A percentile compares a stretch with the other conserved stretches of the same genome.
Evolutionary conservation across 169 alveolate genomes (phyloP).

Genomic region (Toxoplasma gondii): DNA sequence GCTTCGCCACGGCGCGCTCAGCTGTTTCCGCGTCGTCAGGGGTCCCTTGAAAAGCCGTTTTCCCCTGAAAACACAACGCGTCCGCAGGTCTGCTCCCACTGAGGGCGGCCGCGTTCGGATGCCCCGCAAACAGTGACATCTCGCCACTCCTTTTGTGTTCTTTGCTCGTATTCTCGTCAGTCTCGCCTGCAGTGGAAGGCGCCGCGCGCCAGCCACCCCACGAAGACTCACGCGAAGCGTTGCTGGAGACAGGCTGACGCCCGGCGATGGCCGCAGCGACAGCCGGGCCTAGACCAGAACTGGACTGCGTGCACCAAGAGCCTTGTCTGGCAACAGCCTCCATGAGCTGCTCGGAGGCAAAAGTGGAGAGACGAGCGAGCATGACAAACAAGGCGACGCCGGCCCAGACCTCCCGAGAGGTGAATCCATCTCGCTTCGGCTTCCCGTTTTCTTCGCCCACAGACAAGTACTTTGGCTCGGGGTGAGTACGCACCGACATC

Average conservation of each 20-base stretch:
- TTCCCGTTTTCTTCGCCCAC: too few relatives aligned
- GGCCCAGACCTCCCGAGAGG: neutral
- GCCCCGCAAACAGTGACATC: neutral
- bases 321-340: neutral
- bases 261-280: too few relatives aligned
- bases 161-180: too few relatives aligned
- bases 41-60: neutral
- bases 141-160: neutral
- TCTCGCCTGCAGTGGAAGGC: neutral
- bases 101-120: too few relatives aligned
- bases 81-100: too few relatives aligned
- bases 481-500: neutral
- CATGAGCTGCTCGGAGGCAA: neutral
- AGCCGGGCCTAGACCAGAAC: too few relatives aligned
- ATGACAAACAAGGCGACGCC: neutral
- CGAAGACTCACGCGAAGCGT: too few relatives aligned
- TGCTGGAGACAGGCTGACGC: too few relatives aligned
- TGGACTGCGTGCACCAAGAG: too few relatives aligned
- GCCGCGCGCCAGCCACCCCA: neutral
- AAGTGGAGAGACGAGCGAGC: neutral
- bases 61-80: too few relatives aligned
- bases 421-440: too few relatives aligned
- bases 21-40: neutral
- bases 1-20: neutral
- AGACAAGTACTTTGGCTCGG: too few relatives aligned